Base-by-base conservation (phyloP, 768 basidiomycete genomes). In the Trametes elegans region DNA sequence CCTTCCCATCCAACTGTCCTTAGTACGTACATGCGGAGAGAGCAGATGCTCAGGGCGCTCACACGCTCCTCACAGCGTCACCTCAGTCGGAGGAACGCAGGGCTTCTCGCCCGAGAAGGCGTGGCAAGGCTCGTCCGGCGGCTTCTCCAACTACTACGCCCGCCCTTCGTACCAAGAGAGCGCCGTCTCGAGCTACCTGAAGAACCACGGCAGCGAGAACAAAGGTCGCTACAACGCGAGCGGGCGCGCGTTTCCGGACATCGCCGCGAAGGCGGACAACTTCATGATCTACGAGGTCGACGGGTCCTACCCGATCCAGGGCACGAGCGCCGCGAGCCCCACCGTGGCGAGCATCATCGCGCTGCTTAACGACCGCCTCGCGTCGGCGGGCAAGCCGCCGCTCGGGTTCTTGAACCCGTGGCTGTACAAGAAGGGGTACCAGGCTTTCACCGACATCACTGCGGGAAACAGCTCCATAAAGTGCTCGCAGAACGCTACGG, bases 271-370 rank as follows among this genome's bases (percentile, higher is more conserved):
- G 47, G 73, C 69, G 9, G 59, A 68, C 38, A 56, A 64, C 53
- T 67, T 68, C 53, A 4, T 62, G 24, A 28, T 55, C 7, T 62
- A 46, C 16, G 53, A 59, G 27, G 64, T 65, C 41, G 60, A 64
- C 16, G 57, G 57, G 26, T 68, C 67, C 54, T 64, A 56, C 39
- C 63, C 63, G 21, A 59, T 70, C 2, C 57, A 51, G 1, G 88
- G 88, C 28, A 90, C 88, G 2, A 87, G 84, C 10, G 82, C 83
- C 1, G 63, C 85, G 1, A 64, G 82, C 7, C 87, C 87, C 2
- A 74, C 83, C 0, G 83, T 90, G 48, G 78, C 87, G 10, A 80
- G 76, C 21, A 71, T 89, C 46, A 70, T 88, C 13, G 74, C 85
- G 10, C 76, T 88, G 57, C 66, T 88, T 35, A 74, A 73, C 43